A percentile compares a stretch with the other conserved stretches of the same genome.
phyloP scores from a whole-genome alignment of 805 yeast genomes.

The Peterozyma xylosa region DNA sequence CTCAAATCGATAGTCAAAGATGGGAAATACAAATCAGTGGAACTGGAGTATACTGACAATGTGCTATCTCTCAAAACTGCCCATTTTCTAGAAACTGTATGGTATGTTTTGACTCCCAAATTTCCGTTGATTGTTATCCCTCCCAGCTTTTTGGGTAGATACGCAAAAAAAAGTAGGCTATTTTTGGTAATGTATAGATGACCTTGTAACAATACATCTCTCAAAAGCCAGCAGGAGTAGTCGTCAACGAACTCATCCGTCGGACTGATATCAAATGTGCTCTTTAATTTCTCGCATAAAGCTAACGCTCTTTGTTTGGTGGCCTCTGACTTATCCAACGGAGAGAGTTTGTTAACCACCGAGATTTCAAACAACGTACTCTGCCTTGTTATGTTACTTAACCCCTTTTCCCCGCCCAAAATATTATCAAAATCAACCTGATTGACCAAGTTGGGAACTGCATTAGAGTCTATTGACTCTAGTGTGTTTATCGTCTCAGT shows the following conservation, averaged over 20 bases:
- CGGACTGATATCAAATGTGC: conserved; percentile 37
- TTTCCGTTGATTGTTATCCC: conserved; percentile 41
- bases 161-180: conserved; percentile 69
- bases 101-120: conserved; percentile 33
- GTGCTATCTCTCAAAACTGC: conserved; percentile 66
- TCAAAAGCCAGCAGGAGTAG: conserved; percentile 71
- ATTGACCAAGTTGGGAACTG: conserved; percentile 6
- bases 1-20: conserved; percentile 64
- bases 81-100: conserved; percentile 59
- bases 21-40: conserved; percentile 86
- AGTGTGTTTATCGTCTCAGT: conserved; percentile 8
- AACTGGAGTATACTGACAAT: conserved; percentile 56
- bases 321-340: conserved; percentile 9
- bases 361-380: conserved; percentile 24
- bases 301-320: conserved; percentile 25
- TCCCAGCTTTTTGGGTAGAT: conserved; percentile 51
- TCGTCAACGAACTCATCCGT: conserved; percentile 53
- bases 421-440: conserved; percentile 1
- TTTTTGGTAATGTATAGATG: conserved; percentile 65
- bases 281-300: conserved; percentile 25
- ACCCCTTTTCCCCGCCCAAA: not conserved
- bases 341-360: conserved; percentile 21
- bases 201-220: conserved; percentile 82
- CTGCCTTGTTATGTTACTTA: conserved; percentile 7
- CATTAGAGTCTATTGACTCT: not conserved